Evolutionary conservation across 768 basidiomycete species (phyloP).

Genomic region (Phaffia tasmanica): DNA sequence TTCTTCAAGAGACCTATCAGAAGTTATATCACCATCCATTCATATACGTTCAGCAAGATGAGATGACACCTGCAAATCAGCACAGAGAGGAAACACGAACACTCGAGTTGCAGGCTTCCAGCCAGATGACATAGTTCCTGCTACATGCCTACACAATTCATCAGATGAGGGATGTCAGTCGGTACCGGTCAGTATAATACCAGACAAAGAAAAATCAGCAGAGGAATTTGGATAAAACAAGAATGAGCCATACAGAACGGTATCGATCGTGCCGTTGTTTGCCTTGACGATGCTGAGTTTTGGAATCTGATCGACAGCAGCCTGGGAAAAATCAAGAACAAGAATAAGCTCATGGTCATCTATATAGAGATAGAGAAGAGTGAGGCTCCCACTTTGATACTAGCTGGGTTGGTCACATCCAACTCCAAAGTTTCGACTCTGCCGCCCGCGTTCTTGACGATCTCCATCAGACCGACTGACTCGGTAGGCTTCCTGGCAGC

Average conservation of each 20-base stretch:
- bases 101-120: slow-evolving; percentile 4
- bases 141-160: background rate
- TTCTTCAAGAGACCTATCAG: background rate
- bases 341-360: background rate
- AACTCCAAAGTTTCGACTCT: background rate
- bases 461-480: background rate
- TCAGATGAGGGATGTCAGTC: too few relatives aligned
- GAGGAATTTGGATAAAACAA: too few relatives aligned
- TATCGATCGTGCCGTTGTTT: slow-evolving; percentile 1
- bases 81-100: background rate
- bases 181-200: too few relatives aligned
- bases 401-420: background rate
- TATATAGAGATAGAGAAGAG: background rate
- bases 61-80: too few relatives aligned
- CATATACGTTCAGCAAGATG: too few relatives aligned
- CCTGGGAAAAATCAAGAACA: background rate
- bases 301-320: slow-evolving; percentile 1
- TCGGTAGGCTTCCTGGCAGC: background rate
- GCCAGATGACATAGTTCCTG: slow-evolving; percentile 1
- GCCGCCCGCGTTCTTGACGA: background rate
- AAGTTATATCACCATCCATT: too few relatives aligned
- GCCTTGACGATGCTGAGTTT: slow-evolving; percentile 3
- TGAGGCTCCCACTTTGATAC: background rate
- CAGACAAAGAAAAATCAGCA: too few relatives aligned
- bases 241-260: background rate